Base-by-base conservation (phyloP, 2,329 filamentous ascomycete species). In the Fusarium brachygibbosum region DNA sequence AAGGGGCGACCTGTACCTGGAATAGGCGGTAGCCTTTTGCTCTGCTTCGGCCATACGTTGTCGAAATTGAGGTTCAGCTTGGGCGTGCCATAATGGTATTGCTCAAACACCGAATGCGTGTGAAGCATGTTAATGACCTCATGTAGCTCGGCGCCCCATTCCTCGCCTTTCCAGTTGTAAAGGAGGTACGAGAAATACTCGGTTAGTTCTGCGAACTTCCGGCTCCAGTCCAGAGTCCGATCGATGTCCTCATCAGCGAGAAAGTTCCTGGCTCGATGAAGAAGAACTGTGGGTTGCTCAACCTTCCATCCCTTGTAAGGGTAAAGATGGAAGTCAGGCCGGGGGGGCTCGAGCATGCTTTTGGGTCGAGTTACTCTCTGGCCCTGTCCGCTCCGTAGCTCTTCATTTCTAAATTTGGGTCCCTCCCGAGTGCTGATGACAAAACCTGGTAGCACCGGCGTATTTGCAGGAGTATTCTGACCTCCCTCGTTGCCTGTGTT, bases 231-330 rank as follows among this genome's bases (percentile, higher is more conserved):
- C 2, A 77, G 44, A 58, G 79, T 80, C 17, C 82, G 79, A 58
- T 83, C 79, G 8, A 76, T 70, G 66, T 88, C 84, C 63, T 85
- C 81, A 31, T 86, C 83, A 5, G 80, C 72, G 23, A 88, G 81
- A 63, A 85, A 88, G 66, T 81, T 82, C 50, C 73, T 76, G 44
- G 77, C 75, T 13, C 77, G 74, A 16, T 53, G 42, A 41, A 80
- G 74, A 42, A 77, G 61, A 32, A 82, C 72, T 32, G 64, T 69
- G 3, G 80, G 80, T 2, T 80, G 70, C 21, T 72, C 72, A 46
- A 79, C 72, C 34, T 71, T 75, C 67, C 80, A 81, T 35, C 79
- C 77, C 35, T 76, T 77, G 57, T 80, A 81, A 4, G 60, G 57
- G 17, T 68, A 61, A 16, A 75, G 62, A 14, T 53, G 31, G 25